Base-by-base conservation (phyloP, 768 basidiomycete genomes). In the Suillus tomentosus region DNA sequence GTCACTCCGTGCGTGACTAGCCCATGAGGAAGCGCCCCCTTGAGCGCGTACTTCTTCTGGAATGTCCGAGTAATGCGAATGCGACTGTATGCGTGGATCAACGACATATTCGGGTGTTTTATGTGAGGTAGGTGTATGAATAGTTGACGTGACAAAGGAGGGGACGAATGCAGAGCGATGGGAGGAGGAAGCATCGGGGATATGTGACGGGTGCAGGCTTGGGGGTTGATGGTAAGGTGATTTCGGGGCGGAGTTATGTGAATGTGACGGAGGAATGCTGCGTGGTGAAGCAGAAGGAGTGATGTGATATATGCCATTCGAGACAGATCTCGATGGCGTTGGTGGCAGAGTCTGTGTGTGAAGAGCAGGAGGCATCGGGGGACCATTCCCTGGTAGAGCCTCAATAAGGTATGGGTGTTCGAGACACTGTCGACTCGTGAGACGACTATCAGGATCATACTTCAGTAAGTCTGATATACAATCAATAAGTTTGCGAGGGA, bases 381-480 rank as follows among this genome's bases (percentile, higher is more conserved):
- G 86, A 69, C 85, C 80, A 67, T 89, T 89, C 57, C 85, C 82
- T 42, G 84, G 86, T 65, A 81, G 79, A 14, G 91, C 93, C 77
- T 97, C 93, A 64, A 84, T 83, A 63, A 98, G 87, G 80, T 99
- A 99, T 15, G 87, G 82, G 74, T 98, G 95, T 39, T 94, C 86
- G 66, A 97, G 79, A 74, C 95, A 96, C 73, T 96, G 86, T 57
- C 84, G 84, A 63, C 93, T 91, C 1, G 95, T 97, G 57, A 98
- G 81, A 36, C 97, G 90, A 57, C 84, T 81, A 47, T 88, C 87
- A 31, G 97, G 96, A 70, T 99, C 94, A 78, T 97, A 99, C 71
- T 88, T 91, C 65, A 99, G 85, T 17, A 98, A 82, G 72, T 96
- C 94, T 56, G 87, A 83, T 72, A 99, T 97, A 77, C 94, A 96